Evolutionary conservation across 1,284 basidiomycete genomes (phyloP).

Genomic region (Microbotryum saponariae): DNA sequence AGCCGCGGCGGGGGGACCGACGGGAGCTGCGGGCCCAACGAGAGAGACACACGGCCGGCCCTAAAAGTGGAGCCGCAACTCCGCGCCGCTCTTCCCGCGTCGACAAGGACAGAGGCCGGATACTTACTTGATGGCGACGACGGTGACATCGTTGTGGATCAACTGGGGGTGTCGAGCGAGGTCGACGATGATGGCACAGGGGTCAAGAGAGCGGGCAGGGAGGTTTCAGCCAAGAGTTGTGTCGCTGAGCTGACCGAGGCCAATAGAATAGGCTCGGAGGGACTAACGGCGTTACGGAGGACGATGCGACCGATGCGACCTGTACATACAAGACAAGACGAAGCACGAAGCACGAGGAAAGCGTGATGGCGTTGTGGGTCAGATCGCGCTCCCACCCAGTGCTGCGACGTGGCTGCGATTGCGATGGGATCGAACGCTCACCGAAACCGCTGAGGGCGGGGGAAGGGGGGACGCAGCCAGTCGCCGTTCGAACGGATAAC

Average conservation of each 20-base stretch:
- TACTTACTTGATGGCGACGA: slow-evolving; percentile 31
- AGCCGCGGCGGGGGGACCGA: too few species aligned
- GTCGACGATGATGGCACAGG: neutral
- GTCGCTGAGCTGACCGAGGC: neutral
- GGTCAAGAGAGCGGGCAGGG: neutral
- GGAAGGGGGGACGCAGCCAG: neutral
- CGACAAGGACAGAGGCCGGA: neutral
- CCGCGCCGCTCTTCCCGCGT: neutral
- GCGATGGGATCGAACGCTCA: slow-evolving; percentile 44
- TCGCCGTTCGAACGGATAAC: neutral
- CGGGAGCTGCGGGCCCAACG: too few species aligned
- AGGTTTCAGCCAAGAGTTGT: neutral
- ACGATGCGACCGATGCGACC: slow-evolving; percentile 99
- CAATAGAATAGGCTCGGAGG: neutral
- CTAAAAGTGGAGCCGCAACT: neutral
- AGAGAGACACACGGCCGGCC: neutral
- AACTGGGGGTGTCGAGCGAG: slow-evolving; percentile 38
- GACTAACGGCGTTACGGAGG: slow-evolving; percentile 69
- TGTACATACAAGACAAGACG: slow-evolving; percentile 38
- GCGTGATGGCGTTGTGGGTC: neutral
- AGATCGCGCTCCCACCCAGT: neutral
- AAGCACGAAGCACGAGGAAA: neutral
- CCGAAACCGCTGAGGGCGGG: slow-evolving; percentile 58
- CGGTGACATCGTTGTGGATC: slow-evolving; percentile 62
- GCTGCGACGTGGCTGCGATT: neutral